Conservation (phyloP, 140 eudicot species). For the Anethum foeniculum region DNA sequence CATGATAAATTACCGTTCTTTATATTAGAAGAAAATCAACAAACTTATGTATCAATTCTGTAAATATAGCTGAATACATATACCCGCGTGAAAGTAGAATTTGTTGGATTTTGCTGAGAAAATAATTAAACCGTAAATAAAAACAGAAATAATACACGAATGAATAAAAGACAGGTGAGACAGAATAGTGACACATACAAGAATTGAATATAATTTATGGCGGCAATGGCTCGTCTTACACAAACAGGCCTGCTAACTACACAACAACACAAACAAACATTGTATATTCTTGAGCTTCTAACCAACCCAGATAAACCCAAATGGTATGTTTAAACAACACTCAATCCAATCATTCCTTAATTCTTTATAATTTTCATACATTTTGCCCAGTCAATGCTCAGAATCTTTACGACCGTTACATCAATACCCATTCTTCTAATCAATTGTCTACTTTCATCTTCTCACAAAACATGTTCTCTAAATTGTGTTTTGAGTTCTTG, state of each 20-base stretch:
- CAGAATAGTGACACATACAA: background rate
- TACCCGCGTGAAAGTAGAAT: no score
- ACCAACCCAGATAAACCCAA: background rate
- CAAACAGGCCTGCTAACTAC: conserved; percentile 1
- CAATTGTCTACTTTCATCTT: conserved; percentile 18
- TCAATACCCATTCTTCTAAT: conserved; percentile 8
- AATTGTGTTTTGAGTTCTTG: conserved; percentile 13
- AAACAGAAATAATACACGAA: background rate
- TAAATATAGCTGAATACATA: no score
- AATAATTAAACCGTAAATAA: background rate
- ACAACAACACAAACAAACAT: background rate
- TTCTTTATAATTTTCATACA: background rate
- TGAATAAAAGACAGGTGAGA: background rate
- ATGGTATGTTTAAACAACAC: background rate
- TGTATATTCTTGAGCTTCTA: background rate
- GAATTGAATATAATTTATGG: conserved; percentile 3
- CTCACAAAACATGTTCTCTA: conserved; percentile 17
- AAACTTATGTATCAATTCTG: no score
- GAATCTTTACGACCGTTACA: conserved; percentile 1
- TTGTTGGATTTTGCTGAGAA: background rate
- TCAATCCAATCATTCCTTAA: background rate
- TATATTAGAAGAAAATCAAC: no score
- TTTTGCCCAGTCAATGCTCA: conserved; percentile 5
- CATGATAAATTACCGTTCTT: no score
- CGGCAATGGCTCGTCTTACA: conserved; percentile 1